Evolutionary conservation across 768 basidiomycete genomes (phyloP).

Genomic region (Omphalotus guepiniiformis): DNA sequence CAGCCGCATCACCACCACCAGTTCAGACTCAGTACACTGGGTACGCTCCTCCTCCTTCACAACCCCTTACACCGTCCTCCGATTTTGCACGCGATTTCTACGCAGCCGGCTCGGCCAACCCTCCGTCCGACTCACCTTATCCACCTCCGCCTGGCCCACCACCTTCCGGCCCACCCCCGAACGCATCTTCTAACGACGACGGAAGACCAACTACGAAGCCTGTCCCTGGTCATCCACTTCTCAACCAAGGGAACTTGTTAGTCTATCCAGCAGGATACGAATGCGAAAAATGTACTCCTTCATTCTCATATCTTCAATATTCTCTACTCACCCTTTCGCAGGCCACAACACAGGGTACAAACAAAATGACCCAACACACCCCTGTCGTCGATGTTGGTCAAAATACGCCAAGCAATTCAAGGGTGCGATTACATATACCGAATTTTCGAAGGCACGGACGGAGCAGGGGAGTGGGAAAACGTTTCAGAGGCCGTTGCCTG

Average conservation of each 20-base stretch:
- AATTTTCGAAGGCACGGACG: neutral
- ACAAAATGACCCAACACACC: conserved; percentile 56
- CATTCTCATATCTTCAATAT: conserved; percentile 4
- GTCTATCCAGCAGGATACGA: conserved; percentile 63
- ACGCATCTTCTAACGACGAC: conserved; percentile 35
- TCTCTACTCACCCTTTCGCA: conserved; percentile 22
- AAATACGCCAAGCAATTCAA: conserved; percentile 59
- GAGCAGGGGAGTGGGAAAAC: conserved; percentile 14
- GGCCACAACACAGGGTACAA: conserved; percentile 78
- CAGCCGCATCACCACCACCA: conserved; percentile 7
- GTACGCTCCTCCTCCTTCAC: conserved; percentile 19
- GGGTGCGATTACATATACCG: conserved; percentile 55
- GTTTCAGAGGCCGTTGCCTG: conserved; percentile 36
- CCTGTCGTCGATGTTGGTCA: conserved; percentile 74
- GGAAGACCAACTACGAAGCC: conserved; percentile 62
- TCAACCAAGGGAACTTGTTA: conserved; percentile 56
- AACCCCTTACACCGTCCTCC: conserved; percentile 27
- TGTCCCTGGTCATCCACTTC: conserved; percentile 61
- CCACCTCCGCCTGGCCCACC: conserved; percentile 28
- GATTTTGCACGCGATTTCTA: conserved; percentile 68
- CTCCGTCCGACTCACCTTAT: conserved; percentile 15
- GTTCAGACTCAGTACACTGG: conserved; percentile 15
- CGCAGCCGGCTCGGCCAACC: conserved; percentile 34
- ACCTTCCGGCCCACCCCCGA: conserved; percentile 14
- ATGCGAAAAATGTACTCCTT: conserved; percentile 61